Conservation (phyloP, 1,139 yeast species). For the Wickerhamiella infanticola region DNA sequence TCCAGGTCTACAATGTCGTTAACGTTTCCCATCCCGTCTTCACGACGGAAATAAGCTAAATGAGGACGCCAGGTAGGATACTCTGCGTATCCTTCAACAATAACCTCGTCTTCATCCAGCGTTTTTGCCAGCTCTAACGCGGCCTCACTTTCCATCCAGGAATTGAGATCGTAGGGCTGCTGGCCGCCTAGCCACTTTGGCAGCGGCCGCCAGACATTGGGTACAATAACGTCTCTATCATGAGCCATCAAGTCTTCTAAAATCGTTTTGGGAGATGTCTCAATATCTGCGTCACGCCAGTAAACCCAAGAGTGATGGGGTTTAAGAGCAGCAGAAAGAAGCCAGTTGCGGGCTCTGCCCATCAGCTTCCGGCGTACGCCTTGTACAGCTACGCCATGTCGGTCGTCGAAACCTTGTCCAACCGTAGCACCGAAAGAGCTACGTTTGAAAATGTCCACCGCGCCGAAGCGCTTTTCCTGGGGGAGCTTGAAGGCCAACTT, state of each 20-base stretch:
- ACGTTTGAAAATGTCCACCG: slow-evolving; percentile 43
- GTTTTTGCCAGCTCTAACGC: slow-evolving; percentile 62
- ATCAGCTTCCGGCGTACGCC: slow-evolving; percentile 55
- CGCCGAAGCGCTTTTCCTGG: slow-evolving; percentile 43
- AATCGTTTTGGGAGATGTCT: slow-evolving; percentile 42
- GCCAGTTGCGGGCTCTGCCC: slow-evolving; percentile 65
- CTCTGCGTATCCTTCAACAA: slow-evolving; percentile 85
- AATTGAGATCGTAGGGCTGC: slow-evolving; percentile 81
- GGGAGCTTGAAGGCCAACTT: slow-evolving; percentile 49
- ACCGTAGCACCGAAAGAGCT: slow-evolving; percentile 49
- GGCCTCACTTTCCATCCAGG: slow-evolving; percentile 83
- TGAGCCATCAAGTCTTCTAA: slow-evolving; percentile 54
- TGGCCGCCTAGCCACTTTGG: slow-evolving; percentile 82
- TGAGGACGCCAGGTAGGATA: slow-evolving; percentile 91
- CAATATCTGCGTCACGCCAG: slow-evolving; percentile 65
- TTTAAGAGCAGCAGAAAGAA: slow-evolving; percentile 40
- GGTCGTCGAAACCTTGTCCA: slow-evolving; percentile 69
- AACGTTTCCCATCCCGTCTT: slow-evolving; percentile 66
- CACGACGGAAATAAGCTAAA: slow-evolving; percentile 69
- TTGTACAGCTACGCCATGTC: slow-evolving; percentile 60
- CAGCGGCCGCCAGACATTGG: slow-evolving; percentile 85
- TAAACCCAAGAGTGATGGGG: slow-evolving; percentile 64
- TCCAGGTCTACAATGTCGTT: slow-evolving; percentile 80
- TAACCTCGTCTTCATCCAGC: slow-evolving; percentile 72
- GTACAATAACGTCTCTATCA: slow-evolving; percentile 54